Evolutionary conservation across 2,329 filamentous ascomycete genomes (phyloP), one percentile per base, ranked within the genome.

Genomic region (Pochonia chlamydosporia): DNA sequence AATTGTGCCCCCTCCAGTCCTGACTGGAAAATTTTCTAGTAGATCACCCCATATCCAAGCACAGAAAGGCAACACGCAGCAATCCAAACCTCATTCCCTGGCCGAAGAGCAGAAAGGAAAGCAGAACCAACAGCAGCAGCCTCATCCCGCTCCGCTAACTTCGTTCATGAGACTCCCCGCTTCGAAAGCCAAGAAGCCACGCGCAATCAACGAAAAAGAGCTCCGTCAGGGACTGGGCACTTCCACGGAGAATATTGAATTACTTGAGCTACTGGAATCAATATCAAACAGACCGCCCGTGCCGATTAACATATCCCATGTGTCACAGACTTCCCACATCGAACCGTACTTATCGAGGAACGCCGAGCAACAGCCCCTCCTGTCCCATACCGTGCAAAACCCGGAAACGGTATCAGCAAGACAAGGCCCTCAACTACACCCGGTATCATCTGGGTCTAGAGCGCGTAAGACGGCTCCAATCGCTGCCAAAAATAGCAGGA

Each of bases 91-190:
- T 35, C 50, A 40, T 10, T 47, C 48, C 11, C 18, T 43, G 39
- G 28, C 43, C 2, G 48, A 47, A 16, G 46, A 49, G 37, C 44
- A 44, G 31, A 48, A 28, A 21, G 51, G 44, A 31, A 16, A 40
- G 37, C 48, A 43, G 37, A 49, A 36, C 21, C 46, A 23, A 23
- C 47, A 30, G 40, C 48, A 40, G 33, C 72, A 71, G 44, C 71
- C 69, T 56, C 80, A 82, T 44, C 87, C 88, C 11, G 90, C 89
- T 2, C 95, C 90, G 0, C 90, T 90, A 1, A 89, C 91, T 8
- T 95, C 90, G 6, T 69, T 96, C 49, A 96, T 96, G 87, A 85
- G 81, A 57, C 74, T 92, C 37, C 76, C 74, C 3, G 74, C 76
- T 23, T 78, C 78, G 57, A 72, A 72, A 56, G 65, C 70, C 44